Conservation (phyloP, 139 green algal species). For the Coccomyxa sp. region DNA sequence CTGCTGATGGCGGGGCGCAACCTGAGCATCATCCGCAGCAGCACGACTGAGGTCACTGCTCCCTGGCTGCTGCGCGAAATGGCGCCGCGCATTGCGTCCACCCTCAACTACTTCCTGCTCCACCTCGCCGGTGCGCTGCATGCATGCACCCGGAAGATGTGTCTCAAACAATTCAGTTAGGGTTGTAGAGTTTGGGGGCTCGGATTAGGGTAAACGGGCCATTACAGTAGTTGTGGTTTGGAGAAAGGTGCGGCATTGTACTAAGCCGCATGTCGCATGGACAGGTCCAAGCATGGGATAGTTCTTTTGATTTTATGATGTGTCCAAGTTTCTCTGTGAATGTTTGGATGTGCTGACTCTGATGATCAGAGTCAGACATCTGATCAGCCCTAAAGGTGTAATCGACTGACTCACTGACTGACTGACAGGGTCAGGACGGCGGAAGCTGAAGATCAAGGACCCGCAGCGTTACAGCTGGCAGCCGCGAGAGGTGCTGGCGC, state of each 20-base stretch:
- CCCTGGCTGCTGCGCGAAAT: slow-evolving; percentile 74
- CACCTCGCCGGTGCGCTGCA: slow-evolving; percentile 70
- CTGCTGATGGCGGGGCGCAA: background rate
- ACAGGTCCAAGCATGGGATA: background rate
- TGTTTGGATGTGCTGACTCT: background rate
- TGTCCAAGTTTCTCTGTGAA: background rate
- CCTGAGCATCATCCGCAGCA: slow-evolving; percentile 68
- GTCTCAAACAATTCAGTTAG: no score
- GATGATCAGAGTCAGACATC: no score
- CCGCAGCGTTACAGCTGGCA: slow-evolving; percentile 84
- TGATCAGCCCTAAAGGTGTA: no score
- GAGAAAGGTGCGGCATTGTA: background rate
- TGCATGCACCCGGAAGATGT: no score
- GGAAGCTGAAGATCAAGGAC: slow-evolving; percentile 73
- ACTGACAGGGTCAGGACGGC: slow-evolving; percentile 57
- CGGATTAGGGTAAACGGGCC: no score
- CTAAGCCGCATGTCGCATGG: background rate
- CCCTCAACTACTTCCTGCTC: slow-evolving; percentile 96
- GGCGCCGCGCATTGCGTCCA: slow-evolving; percentile 78
- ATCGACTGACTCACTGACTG: no score
- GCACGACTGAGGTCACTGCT: slow-evolving; percentile 46
- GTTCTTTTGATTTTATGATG: background rate
- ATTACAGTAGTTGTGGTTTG: no score
- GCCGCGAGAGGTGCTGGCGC: slow-evolving; percentile 72
- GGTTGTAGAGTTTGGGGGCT: no score